These are phyloP conservation scores for Hordeum marinum DNA, from an alignment of 176 grass and related monocot species.

Conservation along the genomic window DNA sequence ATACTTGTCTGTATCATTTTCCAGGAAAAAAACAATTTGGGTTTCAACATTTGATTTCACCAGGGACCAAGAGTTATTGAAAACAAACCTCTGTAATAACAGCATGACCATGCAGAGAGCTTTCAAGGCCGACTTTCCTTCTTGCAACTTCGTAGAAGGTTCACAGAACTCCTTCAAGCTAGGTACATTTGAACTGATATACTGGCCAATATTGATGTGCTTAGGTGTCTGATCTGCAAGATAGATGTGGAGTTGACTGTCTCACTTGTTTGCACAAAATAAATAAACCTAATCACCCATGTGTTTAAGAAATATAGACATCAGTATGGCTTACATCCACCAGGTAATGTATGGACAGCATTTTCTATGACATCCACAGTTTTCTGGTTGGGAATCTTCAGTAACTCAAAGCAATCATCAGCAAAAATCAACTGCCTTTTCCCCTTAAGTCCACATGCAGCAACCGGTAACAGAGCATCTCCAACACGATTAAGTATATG, in stretches of 20 bases:
- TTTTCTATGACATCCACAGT: conserved; percentile 69
- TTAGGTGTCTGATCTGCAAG: conserved; percentile 66
- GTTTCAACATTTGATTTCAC: conserved; percentile 2
- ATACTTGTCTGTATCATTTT: neutral
- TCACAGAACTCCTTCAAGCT: conserved; percentile 80
- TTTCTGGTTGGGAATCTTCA: conserved; percentile 58
- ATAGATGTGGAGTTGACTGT: conserved; percentile 15
- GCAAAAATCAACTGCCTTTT: conserved; percentile 69
- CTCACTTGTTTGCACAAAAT: neutral
- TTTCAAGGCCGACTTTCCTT: conserved; percentile 60
- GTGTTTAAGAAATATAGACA: conserved; percentile 9
- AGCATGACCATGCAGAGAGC: conserved; percentile 77
- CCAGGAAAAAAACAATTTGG: neutral
- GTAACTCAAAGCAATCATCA: conserved; percentile 84
- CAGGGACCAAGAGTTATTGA: conserved; percentile 17
- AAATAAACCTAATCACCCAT: neutral
- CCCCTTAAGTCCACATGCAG: conserved; percentile 47
- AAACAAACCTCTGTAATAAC: conserved; percentile 74
- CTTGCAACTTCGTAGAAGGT: conserved; percentile 45
- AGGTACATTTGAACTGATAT: conserved; percentile 80
- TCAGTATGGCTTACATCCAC: conserved; percentile 59
- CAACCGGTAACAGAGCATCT: conserved; percentile 62
- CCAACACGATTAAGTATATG: conserved; percentile 66
- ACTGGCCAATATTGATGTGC: conserved; percentile 81
- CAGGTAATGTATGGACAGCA: conserved; percentile 58